phyloP scores from a whole-genome alignment of 202 grass and related monocot species.

The Schoenoplectus tabernaemontani region DNA sequence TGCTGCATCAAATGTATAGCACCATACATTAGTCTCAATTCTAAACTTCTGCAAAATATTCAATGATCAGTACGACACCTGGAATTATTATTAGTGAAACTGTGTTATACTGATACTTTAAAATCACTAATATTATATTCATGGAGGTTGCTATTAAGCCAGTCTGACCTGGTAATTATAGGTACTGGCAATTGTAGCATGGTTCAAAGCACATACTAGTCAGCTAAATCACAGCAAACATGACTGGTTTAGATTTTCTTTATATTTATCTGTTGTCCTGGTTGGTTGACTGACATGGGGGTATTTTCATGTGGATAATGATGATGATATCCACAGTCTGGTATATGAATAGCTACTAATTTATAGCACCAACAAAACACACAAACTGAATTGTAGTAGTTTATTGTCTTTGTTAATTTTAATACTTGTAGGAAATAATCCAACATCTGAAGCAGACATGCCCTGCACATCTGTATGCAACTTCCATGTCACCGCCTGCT shows the following conservation, averaged over 20 bases:
- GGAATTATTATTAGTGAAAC: not conserved
- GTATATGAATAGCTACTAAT: not conserved
- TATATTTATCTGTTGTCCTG: not conserved
- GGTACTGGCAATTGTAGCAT: not conserved
- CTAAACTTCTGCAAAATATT: not conserved
- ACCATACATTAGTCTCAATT: not conserved
- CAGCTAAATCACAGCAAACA: not conserved
- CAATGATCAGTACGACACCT: not conserved
- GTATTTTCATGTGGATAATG: not conserved
- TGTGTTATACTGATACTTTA: not conserved
- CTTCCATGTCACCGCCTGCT: slow-evolving; percentile 92
- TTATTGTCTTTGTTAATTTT: not conserved
- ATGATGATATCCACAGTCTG: not conserved
- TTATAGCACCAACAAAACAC: not conserved
- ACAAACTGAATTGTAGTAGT: not conserved
- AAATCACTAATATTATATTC: not conserved
- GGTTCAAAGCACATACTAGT: not conserved
- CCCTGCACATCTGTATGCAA: slow-evolving; percentile 91
- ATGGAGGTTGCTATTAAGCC: not conserved
- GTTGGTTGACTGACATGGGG: not conserved
- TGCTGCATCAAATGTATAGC: slow-evolving; percentile 71
- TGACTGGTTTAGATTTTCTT: not conserved
- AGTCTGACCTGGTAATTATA: not conserved
- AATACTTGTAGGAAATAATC: slow-evolving; percentile 70
- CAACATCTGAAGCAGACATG: slow-evolving; percentile 66